phyloP scores from a whole-genome alignment of 1,284 basidiomycete genomes.

The Uromyces viciae-fabae region DNA sequence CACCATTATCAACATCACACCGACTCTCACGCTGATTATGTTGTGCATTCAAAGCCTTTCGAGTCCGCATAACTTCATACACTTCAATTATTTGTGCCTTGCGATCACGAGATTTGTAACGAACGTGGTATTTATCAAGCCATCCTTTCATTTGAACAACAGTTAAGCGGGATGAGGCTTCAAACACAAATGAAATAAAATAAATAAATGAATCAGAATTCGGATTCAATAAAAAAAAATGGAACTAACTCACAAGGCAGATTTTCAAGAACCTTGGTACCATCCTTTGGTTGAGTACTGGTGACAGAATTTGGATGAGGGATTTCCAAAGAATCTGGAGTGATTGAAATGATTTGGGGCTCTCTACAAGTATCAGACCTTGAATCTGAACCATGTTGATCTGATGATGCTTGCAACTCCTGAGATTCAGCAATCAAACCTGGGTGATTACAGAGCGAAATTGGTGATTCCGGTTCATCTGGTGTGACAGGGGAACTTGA shows the following conservation, averaged over 20 bases:
- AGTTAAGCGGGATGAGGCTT: constrained; percentile 1
- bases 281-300: too few species aligned
- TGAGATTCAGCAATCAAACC: too few species aligned
- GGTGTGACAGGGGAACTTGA: too few species aligned
- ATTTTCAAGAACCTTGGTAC: too few species aligned
- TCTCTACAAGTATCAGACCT: too few species aligned
- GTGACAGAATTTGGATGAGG: too few species aligned
- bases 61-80: constrained; percentile 2
- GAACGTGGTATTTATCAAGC: not conserved
- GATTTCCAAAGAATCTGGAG: too few species aligned
- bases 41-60: not conserved
- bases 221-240: not conserved
- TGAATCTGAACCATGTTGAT: too few species aligned
- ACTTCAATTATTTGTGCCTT: not conserved
- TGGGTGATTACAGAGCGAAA: too few species aligned
- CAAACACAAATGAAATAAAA: not conserved
- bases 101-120: not conserved
- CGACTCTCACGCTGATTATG: not conserved
- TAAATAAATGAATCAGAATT: not conserved
- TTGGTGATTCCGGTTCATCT: too few species aligned
- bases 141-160: not conserved
- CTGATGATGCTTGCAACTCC: too few species aligned
- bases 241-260: not conserved
- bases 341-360: too few species aligned
- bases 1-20: not conserved